Evolutionary conservation across 352 stramenopile species (phyloP), one percentile per base, ranked within the genome.

Genomic region (Pythium rhizo-oryzae): DNA sequence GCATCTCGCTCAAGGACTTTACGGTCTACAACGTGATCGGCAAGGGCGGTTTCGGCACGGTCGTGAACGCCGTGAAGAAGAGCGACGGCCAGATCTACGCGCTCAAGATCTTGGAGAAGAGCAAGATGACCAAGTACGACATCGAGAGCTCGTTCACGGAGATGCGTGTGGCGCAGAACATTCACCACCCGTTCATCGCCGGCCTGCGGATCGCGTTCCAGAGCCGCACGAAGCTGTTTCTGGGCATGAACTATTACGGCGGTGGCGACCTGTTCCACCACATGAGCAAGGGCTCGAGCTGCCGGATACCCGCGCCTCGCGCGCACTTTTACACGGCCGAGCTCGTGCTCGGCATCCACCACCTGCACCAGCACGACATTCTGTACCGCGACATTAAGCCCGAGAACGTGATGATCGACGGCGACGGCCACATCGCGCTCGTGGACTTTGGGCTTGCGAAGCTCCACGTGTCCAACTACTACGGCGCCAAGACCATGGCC

Each of bases 341-440:
- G 71, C 80, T 99, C 47, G 88, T 96, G 39, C 75, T 98, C 9
- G 95, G 87, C 28, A 96, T 99, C 62, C 90, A 96, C 59, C 92
- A 98, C 56, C 75, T 98, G 67, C 95, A 99, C 74, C 81, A 97
- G 56, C 89, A 96, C 69, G 87, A 98, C 71, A 98, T 99, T 78
- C 81, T 99, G 12, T 98, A 99, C 77, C 80, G 90, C 71, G 96
- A 99, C 72, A 96, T 99, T 37, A 99, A 99, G 67, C 96, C 96
- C 15, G 94, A 98, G 73, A 99, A 99, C 66, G 84, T 98, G 19
- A 97, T 98, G 77, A 96, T 99, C 46, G 96, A 99, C 69, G 85
- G 84, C 8, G 92, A 98, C n/a, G 96, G 94, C 16, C 96, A 99
- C 76, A 97, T 99, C 68, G 90, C 92, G 28, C 80, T 99, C 28